A percentile compares a stretch with the other conserved stretches of the same genome.
Evolutionary conservation across 352 stramenopile species (phyloP).

Genomic region (Globisporangium mamillatum): DNA sequence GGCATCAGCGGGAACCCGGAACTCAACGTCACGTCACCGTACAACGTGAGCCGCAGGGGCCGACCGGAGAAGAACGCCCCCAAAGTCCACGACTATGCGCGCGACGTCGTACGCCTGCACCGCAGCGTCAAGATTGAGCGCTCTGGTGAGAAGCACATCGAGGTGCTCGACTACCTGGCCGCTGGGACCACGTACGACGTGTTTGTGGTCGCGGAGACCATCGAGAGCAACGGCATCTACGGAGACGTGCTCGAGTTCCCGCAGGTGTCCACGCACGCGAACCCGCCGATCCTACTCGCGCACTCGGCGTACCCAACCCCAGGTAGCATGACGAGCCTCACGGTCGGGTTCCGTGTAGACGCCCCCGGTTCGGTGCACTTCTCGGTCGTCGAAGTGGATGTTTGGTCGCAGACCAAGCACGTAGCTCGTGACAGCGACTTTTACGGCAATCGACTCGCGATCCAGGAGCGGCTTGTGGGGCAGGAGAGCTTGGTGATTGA

Average conservation of each 20-base stretch:
- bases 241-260: slow-evolving; percentile 39
- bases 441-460: slow-evolving; percentile 65
- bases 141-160: slow-evolving; percentile 30
- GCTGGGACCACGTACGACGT: slow-evolving; percentile 63
- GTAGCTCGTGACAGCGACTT: slow-evolving; percentile 43
- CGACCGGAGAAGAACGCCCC: slow-evolving; percentile 25
- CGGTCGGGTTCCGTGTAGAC: slow-evolving; percentile 64
- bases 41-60: slow-evolving; percentile 73
- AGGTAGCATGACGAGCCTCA: slow-evolving; percentile 42
- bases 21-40: slow-evolving; percentile 64
- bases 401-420: slow-evolving; percentile 31
- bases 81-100: slow-evolving; percentile 57
- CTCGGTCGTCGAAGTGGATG: slow-evolving; percentile 40
- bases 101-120: slow-evolving; percentile 52
- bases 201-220: slow-evolving; percentile 55
- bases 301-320: slow-evolving; percentile 65
- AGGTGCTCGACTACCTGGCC: slow-evolving; percentile 60
- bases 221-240: slow-evolving; percentile 59
- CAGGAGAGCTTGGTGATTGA: slow-evolving; percentile 39
- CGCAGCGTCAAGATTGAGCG: slow-evolving; percentile 36
- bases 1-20: slow-evolving; percentile 54
- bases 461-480: slow-evolving; percentile 50
- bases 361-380: slow-evolving; percentile 55
- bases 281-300: slow-evolving; percentile 59
- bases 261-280: slow-evolving; percentile 55